These are phyloP conservation scores for Diplodia intermedia DNA, from an alignment of 2,329 filamentous ascomycete genomes.

Conservation along the genomic window DNA sequence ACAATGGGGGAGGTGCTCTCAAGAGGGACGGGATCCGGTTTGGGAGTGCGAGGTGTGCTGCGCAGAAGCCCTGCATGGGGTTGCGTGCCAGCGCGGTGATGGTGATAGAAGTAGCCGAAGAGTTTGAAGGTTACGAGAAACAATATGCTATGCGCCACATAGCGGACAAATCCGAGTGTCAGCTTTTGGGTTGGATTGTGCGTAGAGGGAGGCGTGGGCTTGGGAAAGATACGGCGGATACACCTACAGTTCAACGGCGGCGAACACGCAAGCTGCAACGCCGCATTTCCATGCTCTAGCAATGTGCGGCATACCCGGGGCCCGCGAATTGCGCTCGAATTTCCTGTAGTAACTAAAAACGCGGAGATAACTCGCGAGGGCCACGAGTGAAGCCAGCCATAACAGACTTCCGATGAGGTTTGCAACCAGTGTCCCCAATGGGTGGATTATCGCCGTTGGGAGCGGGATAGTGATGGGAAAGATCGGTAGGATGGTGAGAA, in stretches of 20 bases:
- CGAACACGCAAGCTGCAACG: conserved; percentile 36
- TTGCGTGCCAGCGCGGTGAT: conserved; percentile 32
- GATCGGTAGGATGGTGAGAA: conserved; percentile 37
- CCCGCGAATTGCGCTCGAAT: not conserved
- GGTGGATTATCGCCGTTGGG: conserved; percentile 22
- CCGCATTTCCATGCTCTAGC: conserved; percentile 35
- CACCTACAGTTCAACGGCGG: conserved; percentile 37
- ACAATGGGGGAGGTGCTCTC: not conserved
- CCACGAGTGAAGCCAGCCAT: conserved; percentile 38
- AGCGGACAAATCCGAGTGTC: not conserved
- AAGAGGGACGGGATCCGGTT: conserved; percentile 8
- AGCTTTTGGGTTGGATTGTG: not conserved
- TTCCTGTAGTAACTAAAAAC: conserved; percentile 33
- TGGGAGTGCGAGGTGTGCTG: not conserved
- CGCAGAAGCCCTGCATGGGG: not conserved
- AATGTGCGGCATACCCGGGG: not conserved
- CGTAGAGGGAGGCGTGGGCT: not conserved
- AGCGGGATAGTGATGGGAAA: conserved; percentile 32
- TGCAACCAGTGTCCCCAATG: conserved; percentile 31
- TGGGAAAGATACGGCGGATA: conserved; percentile 8
- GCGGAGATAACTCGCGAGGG: conserved; percentile 37
- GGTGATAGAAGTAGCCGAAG: conserved; percentile 39
- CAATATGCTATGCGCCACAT: conserved; percentile 34
- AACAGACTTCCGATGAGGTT: conserved; percentile 36
- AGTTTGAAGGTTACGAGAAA: conserved; percentile 37